A percentile compares a stretch with the other conserved stretches of the same genome.
These are phyloP conservation scores for Graphilbum ipis-grandicollis DNA, from an alignment of 2,329 filamentous ascomycete species.

Conservation along the genomic window DNA sequence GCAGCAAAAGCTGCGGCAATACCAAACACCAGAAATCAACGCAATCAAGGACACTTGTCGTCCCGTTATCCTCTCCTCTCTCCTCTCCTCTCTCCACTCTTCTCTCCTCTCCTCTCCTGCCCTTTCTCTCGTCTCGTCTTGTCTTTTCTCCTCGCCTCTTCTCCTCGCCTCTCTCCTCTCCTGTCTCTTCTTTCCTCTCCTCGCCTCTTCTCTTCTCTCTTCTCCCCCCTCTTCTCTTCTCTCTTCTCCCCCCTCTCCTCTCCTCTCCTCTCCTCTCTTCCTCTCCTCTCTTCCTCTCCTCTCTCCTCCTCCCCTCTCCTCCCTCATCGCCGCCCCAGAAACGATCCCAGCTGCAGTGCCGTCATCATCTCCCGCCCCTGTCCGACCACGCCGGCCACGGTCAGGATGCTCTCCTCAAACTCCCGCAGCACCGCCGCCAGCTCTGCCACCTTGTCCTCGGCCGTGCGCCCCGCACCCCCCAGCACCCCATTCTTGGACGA, in stretches of 20 bases:
- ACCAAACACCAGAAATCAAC: too few relatives aligned
- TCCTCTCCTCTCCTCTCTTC: neutral
- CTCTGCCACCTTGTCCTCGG: slow-evolving; percentile 29
- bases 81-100: too few relatives aligned
- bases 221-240: too few relatives aligned
- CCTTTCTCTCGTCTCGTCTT: too few relatives aligned
- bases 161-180: too few relatives aligned
- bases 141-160: too few relatives aligned
- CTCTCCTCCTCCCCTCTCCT: neutral
- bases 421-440: slow-evolving; percentile 43
- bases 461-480: slow-evolving; percentile 19
- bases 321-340: slow-evolving; percentile 17
- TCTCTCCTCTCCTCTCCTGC: too few relatives aligned
- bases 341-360: slow-evolving; percentile 33
- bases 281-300: neutral
- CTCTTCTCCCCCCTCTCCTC: neutral
- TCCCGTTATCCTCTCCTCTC: too few relatives aligned
- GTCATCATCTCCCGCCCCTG: slow-evolving; percentile 42
- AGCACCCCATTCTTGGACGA: slow-evolving; percentile 10
- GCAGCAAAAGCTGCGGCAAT: too few relatives aligned
- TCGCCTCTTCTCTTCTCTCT: too few relatives aligned
- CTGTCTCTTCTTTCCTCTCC: too few relatives aligned
- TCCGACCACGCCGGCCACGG: slow-evolving; percentile 43
- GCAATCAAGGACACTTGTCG: too few relatives aligned
- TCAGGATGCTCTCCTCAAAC: slow-evolving; percentile 46